Conservation (phyloP, 306 rosid genomes). For the Astragalus glycyphyllos region DNA sequence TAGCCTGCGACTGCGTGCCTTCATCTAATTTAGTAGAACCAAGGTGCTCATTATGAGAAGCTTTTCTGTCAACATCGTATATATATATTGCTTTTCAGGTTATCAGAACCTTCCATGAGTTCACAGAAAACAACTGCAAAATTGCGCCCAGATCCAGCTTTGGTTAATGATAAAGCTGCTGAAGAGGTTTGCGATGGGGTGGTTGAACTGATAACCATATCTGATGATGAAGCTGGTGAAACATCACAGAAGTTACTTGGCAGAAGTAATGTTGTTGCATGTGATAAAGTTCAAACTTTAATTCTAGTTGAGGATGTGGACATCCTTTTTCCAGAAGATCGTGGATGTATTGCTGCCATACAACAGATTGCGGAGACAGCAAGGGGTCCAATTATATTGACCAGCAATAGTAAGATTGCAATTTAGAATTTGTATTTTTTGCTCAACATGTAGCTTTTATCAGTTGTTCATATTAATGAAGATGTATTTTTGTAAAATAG, state of each 20-base stretch:
- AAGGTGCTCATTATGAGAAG: slow-evolving; percentile 26
- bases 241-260: slow-evolving; percentile 44
- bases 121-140: slow-evolving; percentile 47
- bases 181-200: slow-evolving; percentile 49
- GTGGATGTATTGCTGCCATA: slow-evolving; percentile 87
- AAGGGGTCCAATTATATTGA: slow-evolving; percentile 88
- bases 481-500: slow-evolving; percentile 59
- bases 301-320: slow-evolving; percentile 93
- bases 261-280: slow-evolving; percentile 44
- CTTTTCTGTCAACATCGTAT: slow-evolving; percentile 19
- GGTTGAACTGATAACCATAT: slow-evolving; percentile 55
- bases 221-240: slow-evolving; percentile 63
- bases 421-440: slow-evolving; percentile 34
- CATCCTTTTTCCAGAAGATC: slow-evolving; percentile 82
- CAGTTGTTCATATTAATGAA: slow-evolving; percentile 20
- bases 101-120: slow-evolving; percentile 45
- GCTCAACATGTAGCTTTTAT: slow-evolving; percentile 40
- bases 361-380: slow-evolving; percentile 83
- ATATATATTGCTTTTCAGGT: slow-evolving; percentile 52
- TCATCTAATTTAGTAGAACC: slow-evolving; percentile 31
- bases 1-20: slow-evolving; percentile 1
- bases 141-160: slow-evolving; percentile 41
- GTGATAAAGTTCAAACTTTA: slow-evolving; percentile 56
- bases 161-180: slow-evolving; percentile 45
- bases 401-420: slow-evolving; percentile 86